phyloP scores from a whole-genome alignment of 495 filamentous ascomycete species.

The Penicillium flavigenum region DNA sequence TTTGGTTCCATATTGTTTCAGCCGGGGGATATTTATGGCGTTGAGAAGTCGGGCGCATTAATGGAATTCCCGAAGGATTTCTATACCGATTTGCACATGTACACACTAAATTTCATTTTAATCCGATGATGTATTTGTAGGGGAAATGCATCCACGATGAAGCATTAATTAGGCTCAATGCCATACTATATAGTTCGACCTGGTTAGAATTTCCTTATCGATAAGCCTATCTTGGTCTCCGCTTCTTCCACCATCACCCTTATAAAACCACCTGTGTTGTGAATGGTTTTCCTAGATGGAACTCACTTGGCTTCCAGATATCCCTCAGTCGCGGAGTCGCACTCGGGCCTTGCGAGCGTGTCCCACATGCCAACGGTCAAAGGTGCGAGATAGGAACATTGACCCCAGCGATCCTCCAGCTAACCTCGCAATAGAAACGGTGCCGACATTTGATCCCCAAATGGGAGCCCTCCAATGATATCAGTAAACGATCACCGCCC shows the following conservation, averaged over 20 bases:
- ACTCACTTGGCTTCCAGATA: conserved; percentile 41
- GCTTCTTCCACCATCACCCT: neutral
- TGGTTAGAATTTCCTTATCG: conserved; percentile 15
- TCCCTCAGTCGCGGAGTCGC: conserved; percentile 37
- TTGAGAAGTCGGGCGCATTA: neutral
- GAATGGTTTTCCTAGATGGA: conserved; percentile 28
- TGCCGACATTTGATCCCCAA: conserved; percentile 31
- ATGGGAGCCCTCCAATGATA: conserved; percentile 14
- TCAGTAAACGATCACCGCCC: conserved; percentile 3
- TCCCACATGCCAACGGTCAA: conserved; percentile 36
- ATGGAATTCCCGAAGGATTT: neutral
- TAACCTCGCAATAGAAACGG: conserved; percentile 32
- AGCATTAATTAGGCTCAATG: neutral
- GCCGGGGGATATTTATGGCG: neutral
- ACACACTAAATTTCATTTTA: neutral
- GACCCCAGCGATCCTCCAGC: neutral
- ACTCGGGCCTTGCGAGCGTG: conserved; percentile 38
- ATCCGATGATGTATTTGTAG: too few relatives aligned
- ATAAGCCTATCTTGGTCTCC: conserved; percentile 15
- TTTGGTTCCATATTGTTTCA: neutral
- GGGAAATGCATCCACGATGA: neutral
- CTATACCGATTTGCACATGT: neutral
- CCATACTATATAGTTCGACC: neutral
- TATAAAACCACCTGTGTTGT: neutral
- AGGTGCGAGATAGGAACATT: conserved; percentile 23